Percentiles rank a stretch among this genome's conserved stretches.
These are phyloP conservation scores for Hanseniaspora nectarophila DNA, from an alignment of 805 yeast genomes.

Conservation along the genomic window DNA sequence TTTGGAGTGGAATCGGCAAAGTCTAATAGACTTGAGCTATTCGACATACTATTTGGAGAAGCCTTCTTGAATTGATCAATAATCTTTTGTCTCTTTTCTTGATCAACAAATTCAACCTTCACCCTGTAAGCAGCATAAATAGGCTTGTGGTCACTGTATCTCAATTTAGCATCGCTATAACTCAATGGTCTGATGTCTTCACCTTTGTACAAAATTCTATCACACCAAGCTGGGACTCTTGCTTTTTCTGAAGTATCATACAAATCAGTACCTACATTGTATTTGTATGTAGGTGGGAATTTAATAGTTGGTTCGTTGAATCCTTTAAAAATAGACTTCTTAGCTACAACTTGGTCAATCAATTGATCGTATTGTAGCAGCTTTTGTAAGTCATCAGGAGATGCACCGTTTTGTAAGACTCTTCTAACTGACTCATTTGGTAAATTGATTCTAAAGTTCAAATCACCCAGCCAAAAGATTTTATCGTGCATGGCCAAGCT, in stretches of 20 bases:
- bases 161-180: slow-evolving; percentile 55
- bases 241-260: slow-evolving; percentile 89
- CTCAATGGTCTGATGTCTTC: slow-evolving; percentile 45
- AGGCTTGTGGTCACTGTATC: slow-evolving; percentile 82
- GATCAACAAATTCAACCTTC: slow-evolving; percentile 57
- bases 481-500: slow-evolving; percentile 73
- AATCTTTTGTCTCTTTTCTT: slow-evolving; percentile 42
- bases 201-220: slow-evolving; percentile 64
- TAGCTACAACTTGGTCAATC: slow-evolving; percentile 50
- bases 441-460: slow-evolving; percentile 67
- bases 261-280: slow-evolving; percentile 64
- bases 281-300: slow-evolving; percentile 86
- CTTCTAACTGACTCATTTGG: slow-evolving; percentile 63
- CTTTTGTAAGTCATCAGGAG: slow-evolving; percentile 30
- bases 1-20: neutral
- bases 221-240: slow-evolving; percentile 94
- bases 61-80: slow-evolving; percentile 48
- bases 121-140: slow-evolving; percentile 70
- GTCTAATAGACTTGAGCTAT: slow-evolving; percentile 17
- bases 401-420: slow-evolving; percentile 34
- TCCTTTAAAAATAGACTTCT: slow-evolving; percentile 59
- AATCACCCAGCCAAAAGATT: slow-evolving; percentile 89
- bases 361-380: slow-evolving; percentile 70
- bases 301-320: slow-evolving; percentile 65
- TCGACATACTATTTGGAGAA: slow-evolving; percentile 22